phyloP scores from a whole-genome alignment of 805 yeast species.

The Wickerhamomyces bovis region DNA sequence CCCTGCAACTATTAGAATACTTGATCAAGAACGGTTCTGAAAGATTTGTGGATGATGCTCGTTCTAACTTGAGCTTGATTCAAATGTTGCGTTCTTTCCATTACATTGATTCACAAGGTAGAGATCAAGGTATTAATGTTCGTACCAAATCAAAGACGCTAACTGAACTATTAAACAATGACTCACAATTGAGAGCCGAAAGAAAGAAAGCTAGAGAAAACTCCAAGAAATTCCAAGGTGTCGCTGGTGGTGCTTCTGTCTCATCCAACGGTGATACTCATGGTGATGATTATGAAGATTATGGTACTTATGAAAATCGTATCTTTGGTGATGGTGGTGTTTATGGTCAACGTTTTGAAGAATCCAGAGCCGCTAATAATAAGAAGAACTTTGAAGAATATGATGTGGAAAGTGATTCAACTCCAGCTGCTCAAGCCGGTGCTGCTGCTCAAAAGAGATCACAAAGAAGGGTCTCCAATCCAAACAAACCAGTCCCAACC shows the following conservation, averaged over 20 bases:
- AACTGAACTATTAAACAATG: constrained; percentile 67
- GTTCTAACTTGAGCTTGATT: constrained; percentile 73
- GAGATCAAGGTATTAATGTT: constrained; percentile 94
- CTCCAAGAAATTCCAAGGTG: constrained; percentile 76
- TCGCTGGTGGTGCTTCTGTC: constrained; percentile 50
- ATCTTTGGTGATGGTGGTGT: constrained; percentile 72
- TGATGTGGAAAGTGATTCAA: constrained; percentile 33
- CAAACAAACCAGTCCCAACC: constrained; percentile 29
- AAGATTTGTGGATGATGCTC: constrained; percentile 89
- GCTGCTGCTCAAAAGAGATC: constrained; percentile 10
- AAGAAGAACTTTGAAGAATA: constrained; percentile 54
- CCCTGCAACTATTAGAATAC: constrained; percentile 87
- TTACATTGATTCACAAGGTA: constrained; percentile 87
- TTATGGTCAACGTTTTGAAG: constrained; percentile 60
- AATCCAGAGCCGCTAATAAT: constrained; percentile 40
- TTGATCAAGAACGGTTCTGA: constrained; percentile 90
- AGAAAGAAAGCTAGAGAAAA: constrained; percentile 87
- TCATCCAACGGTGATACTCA: constrained; percentile 19
- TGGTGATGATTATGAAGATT: constrained; percentile 43
- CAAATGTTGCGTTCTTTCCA: constrained; percentile 90
- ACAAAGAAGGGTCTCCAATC: constrained; percentile 23
- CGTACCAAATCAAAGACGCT: constrained; percentile 84
- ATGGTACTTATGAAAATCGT: constrained; percentile 37
- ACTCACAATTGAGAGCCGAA: constrained; percentile 68
- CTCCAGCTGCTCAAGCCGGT: constrained; percentile 29